Base-by-base conservation (phyloP, 1,139 yeast genomes). In the Sugiyamaella xylanicola region DNA sequence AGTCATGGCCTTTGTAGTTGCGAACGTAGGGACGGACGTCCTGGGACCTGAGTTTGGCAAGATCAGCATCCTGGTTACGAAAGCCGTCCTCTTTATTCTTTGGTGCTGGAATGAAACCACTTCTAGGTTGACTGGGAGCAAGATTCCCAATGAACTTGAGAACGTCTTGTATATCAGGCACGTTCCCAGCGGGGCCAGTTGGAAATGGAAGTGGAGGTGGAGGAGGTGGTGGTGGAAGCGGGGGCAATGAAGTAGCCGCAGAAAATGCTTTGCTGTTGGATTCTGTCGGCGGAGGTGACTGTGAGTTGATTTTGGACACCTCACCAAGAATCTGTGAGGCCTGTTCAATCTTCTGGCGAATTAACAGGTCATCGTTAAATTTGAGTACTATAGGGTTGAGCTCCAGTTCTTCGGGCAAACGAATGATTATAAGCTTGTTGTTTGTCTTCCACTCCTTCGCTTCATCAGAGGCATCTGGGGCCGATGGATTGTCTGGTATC, bases 401-500 rank as follows among this genome's bases (percentile, higher is more conserved):
- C 16, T 50, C 50, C 16, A 61, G 51, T 9, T 36, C 45, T 17
- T 51, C 51, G 1, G 65, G 58, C 2, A 59, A 25, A 1, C 59
- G 61, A n/a, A 62, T 56, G 15, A 53, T 55, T 25, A 48, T 48
- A 1, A 60, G 57, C 16, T 49, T 43, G 11, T 36, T 20, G 5
- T 36, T 11, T 9, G 43, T 20, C 9, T 42, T 13, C 0, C 21
- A 7, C 13, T 51, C 56, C 2, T 53, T 58, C 9, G 48, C 27
- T 1, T 44, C 39, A 40, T 55, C 58, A 22, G 51, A 42, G 2
- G 53, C 43, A 25, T 55, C 57, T 4, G 72, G 70, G 47, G 68
- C 72, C 9, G 61, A 55, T 1, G 74, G 72, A 4, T 67, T 57
- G 17, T 56, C 60, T 1, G 74, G 73, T 29, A 70, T 65, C 11